Evolutionary conservation across 139 green algal species (phyloP), one percentile per base, ranked within the genome.

Genomic region (Desmodesmus armatus): DNA sequence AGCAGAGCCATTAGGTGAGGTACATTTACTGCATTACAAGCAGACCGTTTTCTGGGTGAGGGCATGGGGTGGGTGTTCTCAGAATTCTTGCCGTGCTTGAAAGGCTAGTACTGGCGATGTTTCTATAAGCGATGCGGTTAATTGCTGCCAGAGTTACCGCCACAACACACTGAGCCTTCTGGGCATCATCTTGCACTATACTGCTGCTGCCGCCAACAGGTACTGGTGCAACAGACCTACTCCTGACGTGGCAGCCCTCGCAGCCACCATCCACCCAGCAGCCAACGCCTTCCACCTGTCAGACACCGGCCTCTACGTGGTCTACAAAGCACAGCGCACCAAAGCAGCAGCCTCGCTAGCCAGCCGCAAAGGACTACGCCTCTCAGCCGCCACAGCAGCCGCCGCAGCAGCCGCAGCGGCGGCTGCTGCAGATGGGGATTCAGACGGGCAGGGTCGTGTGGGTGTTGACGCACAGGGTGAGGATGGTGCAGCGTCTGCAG

Each of bases 1-100:
- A 86, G 84, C 65, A 71, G 86, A 35, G 88, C 88, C 11, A 55
- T 92, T 17, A 62, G 88, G 85, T 88, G 76, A 27, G 80, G 40
- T 29, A 6, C 3, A 49, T 19, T 19, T 63, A 23, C 53, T 31
- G 53, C 53, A 63, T n/a, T n/a, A n/a, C n/a, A n/a, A n/a, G n/a
- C n/a, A n/a, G n/a, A n/a, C n/a, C n/a, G n/a, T n/a, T n/a, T n/a
- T n/a, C n/a, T n/a, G n/a, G 3, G 3, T 17, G 35, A 39, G 33
- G 17, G 53, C 17, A 21, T n/a, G 17, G 53, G 62, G 13, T 62
- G 51, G 51, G 43, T 17, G 63, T 55, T 13, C 51, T 62, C 15
- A 62, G 13, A 27, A 17, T 62, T 62, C 15, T 17, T 62, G 51
- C 51, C n/a, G n/a, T 62, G 51, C 13, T 62, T 62, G 51, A 13